A percentile compares a stretch with the other conserved stretches of the same genome.
Conservation (phyloP, 495 filamentous ascomycete genomes). For the Choiromyces venosus region DNA sequence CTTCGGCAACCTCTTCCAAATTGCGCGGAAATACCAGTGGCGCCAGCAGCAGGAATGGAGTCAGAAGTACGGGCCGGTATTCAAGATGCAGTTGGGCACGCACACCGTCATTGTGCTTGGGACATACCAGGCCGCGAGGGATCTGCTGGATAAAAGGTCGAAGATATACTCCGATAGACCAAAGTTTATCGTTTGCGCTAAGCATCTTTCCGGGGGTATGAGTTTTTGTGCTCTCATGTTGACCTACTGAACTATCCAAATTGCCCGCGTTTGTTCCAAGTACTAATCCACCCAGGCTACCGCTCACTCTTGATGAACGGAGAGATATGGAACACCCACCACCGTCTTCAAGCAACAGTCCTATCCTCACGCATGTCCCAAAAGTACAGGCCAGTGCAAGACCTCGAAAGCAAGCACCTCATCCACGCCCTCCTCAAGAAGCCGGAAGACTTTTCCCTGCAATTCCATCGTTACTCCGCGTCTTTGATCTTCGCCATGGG, state of each 20-base stretch:
- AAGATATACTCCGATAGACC: slow-evolving; percentile 53
- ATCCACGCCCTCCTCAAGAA: slow-evolving; percentile 37
- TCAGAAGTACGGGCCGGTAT: slow-evolving; percentile 53
- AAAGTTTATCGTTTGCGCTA: slow-evolving; percentile 40
- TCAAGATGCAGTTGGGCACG: slow-evolving; percentile 49
- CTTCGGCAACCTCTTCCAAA: slow-evolving; percentile 51
- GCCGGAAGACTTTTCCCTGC: slow-evolving; percentile 40
- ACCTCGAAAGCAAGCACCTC: slow-evolving; percentile 49
- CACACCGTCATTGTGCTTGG: slow-evolving; percentile 53
- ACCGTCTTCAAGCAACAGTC: neutral
- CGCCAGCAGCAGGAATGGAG: slow-evolving; percentile 57
- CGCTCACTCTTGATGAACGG: slow-evolving; percentile 40
- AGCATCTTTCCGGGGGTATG: neutral
- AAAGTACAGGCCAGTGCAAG: slow-evolving; percentile 36
- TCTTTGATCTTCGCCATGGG: slow-evolving; percentile 43
- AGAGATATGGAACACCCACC: slow-evolving; percentile 7
- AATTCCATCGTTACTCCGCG: slow-evolving; percentile 43
- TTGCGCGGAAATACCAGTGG: slow-evolving; percentile 51
- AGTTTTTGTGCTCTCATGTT: neutral
- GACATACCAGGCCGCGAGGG: slow-evolving; percentile 53
- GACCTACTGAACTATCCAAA: neutral
- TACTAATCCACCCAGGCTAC: slow-evolving; percentile 36
- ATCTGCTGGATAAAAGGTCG: slow-evolving; percentile 52
- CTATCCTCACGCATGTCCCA: slow-evolving; percentile 20
- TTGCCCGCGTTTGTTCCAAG: slow-evolving; percentile 14